Evolutionary conservation across 805 yeast genomes (phyloP), one percentile per base, ranked within the genome.

Genomic region (Wickerhamiella shivajii): DNA sequence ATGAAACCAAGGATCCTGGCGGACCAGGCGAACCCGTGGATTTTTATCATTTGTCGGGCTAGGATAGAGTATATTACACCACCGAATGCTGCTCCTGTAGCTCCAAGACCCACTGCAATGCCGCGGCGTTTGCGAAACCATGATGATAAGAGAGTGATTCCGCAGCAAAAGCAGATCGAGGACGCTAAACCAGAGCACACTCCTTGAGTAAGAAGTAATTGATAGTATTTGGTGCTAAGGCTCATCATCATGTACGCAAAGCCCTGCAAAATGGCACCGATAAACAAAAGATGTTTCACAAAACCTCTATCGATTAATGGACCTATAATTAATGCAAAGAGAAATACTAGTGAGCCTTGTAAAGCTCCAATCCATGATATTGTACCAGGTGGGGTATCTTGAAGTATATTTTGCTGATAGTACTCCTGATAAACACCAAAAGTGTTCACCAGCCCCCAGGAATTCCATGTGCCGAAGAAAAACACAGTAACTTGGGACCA

Each of bases 21-120:
- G 3, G 70, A 64, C 75, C 76, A 70, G 8, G 55, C 57, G 43
- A 66, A 69, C 1, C 76, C 76, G 16, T 67, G 57, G 10, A 50
- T 44, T 5, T 43, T 38, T 32, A 63, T 59, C 29, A 67, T 48
- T 13, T 46, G 48, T 27, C 64, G 57, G 12, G 67, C 56, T 55
- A 64, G 55, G 27, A 66, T 49, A 10, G 73, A 69, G 45, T 64
- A 66, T 15, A 63, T 35, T 33, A 65, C 50, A 10, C 71, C 70
- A 3, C 75, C 75, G 8, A 67, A 44, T 4, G 70, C 61, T 0
- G 72, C 67, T 11, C 74, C 74, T 6, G 63, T 46, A 2, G 69
- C 63, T 0, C 65, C 66, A 5, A 66, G 39, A 3, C 69, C 66
- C 14, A 59, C 51, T 4, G 68, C 71, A 22, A 60, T 45, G 5